phyloP scores from a whole-genome alignment of 371 early-diverging fungal genomes.

The Circinella minor region DNA sequence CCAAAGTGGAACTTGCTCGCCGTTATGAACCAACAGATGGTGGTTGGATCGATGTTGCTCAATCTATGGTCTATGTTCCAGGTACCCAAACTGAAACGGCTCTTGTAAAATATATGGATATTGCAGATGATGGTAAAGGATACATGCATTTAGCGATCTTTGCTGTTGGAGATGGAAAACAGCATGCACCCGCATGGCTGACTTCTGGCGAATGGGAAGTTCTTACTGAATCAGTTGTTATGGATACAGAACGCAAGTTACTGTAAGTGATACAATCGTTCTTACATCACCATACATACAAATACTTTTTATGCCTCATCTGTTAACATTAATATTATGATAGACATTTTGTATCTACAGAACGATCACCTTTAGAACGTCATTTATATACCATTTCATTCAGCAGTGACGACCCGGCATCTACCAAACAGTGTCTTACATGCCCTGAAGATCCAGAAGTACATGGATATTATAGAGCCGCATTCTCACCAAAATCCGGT shows the following conservation, averaged over 20 bases:
- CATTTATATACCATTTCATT: conserved; percentile 68
- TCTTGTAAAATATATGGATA: conserved; percentile 76
- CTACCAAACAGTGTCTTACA: conserved; percentile 41
- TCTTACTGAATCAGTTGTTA: conserved; percentile 57
- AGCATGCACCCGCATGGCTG: conserved; percentile 68
- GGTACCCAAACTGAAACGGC: conserved; percentile 35
- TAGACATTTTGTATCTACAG: conserved; percentile 73
- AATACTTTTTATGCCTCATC: too few species aligned
- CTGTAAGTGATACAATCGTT: conserved; percentile 46
- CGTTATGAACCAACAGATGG: conserved; percentile 68
- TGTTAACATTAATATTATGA: background rate
- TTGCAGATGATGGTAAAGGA: conserved; percentile 74
- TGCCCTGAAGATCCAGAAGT: conserved; percentile 43
- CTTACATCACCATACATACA: background rate
- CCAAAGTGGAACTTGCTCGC: conserved; percentile 47
- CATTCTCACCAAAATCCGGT: conserved; percentile 76
- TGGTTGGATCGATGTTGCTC: conserved; percentile 74
- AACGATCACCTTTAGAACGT: conserved; percentile 77
- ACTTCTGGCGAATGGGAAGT: conserved; percentile 92
- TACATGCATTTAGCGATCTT: conserved; percentile 87
- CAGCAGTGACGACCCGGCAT: conserved; percentile 17
- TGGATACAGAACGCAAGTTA: conserved; percentile 61
- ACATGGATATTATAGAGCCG: conserved; percentile 73
- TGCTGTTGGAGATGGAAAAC: conserved; percentile 32
- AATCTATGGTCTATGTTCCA: conserved; percentile 51